Evolutionary conservation across 2,329 filamentous ascomycete species (phyloP), one percentile per base, ranked within the genome.

Genomic region (Graphium sp.): DNA sequence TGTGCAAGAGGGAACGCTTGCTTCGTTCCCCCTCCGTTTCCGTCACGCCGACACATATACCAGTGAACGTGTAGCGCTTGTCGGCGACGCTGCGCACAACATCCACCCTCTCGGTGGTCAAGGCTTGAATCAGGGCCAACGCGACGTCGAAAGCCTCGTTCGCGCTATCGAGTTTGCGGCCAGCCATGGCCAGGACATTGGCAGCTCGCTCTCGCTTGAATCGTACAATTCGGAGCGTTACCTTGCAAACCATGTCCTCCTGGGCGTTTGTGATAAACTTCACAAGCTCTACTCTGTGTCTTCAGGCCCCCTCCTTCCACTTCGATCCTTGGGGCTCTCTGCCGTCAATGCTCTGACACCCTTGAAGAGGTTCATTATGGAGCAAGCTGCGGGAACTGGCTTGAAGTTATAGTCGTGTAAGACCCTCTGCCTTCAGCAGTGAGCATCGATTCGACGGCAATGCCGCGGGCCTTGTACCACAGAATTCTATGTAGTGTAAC

Each of bases 31-130:
- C 0, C 66, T 98, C 12, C 81, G 78, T 45, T 64, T 95, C 58
- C 75, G 85, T 17, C 89, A 98, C 48, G 85, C 87, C n/a, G 81
- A 91, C 44, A 83, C 81, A 2, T 98, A 98, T 47, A 79, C 81
- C 23, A 79, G 74, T 22, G 83, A 93, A 43, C 76, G 89, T n/a
- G 62, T 94, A 7, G 89, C 85, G 1, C 67, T 98, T 2, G 72
- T 98, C 20, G 89, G 89, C 35, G 89, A 98, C 39, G 89, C 89
- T 2, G 89, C 89, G 6, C 89, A 98, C 49, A 92, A 85, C 2
- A 74, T 93, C 38, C 89, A 98, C 49, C 89, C 89, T 0, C 73
- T 98, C 4, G 89, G 83, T 2, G 89, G 89, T 1, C 89, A 95
- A 51, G 89, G 89, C 2, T 62, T 98, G 10, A 98, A 98, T 46